phyloP scores from a whole-genome alignment of 768 basidiomycete species.

The Ramaria rubella region DNA sequence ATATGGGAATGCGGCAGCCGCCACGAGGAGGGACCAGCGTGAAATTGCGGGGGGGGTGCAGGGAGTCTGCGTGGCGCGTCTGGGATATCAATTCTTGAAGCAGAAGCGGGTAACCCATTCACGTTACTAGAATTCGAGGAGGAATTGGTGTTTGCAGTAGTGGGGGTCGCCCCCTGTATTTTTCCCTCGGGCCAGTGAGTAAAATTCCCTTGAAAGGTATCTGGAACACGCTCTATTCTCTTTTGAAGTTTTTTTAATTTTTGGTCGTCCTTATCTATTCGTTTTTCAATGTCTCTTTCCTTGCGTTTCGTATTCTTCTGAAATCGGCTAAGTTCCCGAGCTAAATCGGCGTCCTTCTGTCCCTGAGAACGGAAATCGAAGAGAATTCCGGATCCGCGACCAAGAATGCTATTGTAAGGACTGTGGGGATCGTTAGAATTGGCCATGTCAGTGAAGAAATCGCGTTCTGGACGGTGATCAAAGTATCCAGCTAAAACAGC shows the following conservation, averaged over 20 bases:
- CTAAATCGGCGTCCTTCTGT: background rate
- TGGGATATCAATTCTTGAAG: background rate
- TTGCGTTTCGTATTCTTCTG: background rate
- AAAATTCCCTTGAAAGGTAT: background rate
- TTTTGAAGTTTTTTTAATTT: background rate
- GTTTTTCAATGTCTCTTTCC: background rate
- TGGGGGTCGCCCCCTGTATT: background rate
- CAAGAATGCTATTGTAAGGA: background rate
- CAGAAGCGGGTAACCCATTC: background rate
- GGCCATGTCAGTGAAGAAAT: constrained; percentile 65
- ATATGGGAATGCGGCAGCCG: background rate
- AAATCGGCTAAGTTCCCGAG: background rate
- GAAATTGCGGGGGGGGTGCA: background rate
- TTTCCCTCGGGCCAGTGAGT: background rate
- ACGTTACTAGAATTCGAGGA: background rate
- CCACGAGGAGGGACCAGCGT: background rate
- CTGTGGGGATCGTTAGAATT: background rate
- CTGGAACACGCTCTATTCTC: background rate
- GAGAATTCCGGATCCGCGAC: background rate
- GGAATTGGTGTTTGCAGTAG: background rate
- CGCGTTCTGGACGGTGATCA: constrained; percentile 59
- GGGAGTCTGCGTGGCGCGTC: background rate
- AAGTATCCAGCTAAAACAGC: constrained; percentile 69
- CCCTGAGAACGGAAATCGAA: background rate
- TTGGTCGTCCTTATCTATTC: background rate